Evolutionary conservation across 352 stramenopile genomes (phyloP), one percentile per base, ranked within the genome.

Genomic region (Phytophthora meadii): DNA sequence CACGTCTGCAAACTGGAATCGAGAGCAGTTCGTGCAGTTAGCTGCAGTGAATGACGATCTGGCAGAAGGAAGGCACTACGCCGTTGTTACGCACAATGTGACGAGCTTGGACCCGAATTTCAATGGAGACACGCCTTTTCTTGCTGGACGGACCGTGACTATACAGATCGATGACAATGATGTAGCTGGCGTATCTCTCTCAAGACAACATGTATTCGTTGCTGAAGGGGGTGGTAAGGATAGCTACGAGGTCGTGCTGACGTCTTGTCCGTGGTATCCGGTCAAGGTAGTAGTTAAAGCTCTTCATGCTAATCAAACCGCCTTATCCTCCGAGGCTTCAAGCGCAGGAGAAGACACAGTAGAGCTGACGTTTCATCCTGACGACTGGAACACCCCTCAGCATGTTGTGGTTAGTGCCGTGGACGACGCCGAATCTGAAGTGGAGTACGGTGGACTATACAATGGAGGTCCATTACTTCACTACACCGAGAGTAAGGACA

Each of bases 141-240:
- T 92, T 14, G 80, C 82, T 14, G 83, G 83, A 3, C 66, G 70
- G 19, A 84, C 79, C 39, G 57, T 92, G 6, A 86, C 76, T 2
- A 70, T 93, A 22, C 79, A 89, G 46, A 88, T 93, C 41, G 67
- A 86, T 7, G 85, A 93, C 66, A 87, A 93, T 46, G 85, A 93
- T 45, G 52, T 76, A 3, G 70, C 85, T 0, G 71, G 81, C 2
- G 65, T 92, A 14, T 58, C 65, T 9, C 63, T 92, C 2, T 89
- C 83, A 1, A 76, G 85, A 19, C 59, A 68, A 5, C 82, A 92
- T 28, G 24, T 90, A 49, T 92, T 86, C 56, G 63, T 86, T 0
- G 81, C 62, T 5, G 85, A 93, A 73, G 82, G 82, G 10, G 79
- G 79, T 1, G 65, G 70, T 5, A 64, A 76, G 5, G 85, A 93